Conservation (phyloP, 2,329 filamentous ascomycete species). For the Arthrobotrys musiformis region DNA sequence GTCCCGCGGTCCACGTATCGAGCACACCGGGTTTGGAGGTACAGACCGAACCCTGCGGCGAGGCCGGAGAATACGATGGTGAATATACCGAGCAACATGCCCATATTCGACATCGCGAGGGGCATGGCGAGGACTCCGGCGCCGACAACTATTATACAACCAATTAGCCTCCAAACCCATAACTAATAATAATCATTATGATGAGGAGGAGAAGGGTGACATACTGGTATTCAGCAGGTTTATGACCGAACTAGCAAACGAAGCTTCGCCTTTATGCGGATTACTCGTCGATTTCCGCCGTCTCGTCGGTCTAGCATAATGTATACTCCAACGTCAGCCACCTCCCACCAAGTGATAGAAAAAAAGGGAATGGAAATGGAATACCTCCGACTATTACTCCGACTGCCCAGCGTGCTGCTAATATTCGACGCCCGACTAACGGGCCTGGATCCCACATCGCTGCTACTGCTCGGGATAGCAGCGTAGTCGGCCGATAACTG, state of each 20-base stretch:
- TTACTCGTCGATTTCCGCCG: conserved; percentile 49
- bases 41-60: conserved; percentile 90
- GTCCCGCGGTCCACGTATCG: conserved; percentile 89
- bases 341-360: not conserved
- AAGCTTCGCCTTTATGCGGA: conserved; percentile 74
- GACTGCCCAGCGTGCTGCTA: conserved; percentile 41
- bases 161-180: not conserved
- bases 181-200: too few relatives aligned
- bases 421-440: conserved; percentile 43
- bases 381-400: conserved; percentile 51
- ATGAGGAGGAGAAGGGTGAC: too few relatives aligned
- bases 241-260: conserved; percentile 89
- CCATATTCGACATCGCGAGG: conserved; percentile 94
- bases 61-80: conserved; percentile 92
- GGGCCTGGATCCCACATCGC: conserved; percentile 30
- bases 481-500: conserved; percentile 32
- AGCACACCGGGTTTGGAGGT: conserved; percentile 91
- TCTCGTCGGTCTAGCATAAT: conserved; percentile 28
- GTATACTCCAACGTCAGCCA: conserved; percentile 21
- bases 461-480: conserved; percentile 26
- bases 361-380: not conserved
- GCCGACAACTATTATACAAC: conserved; percentile 75
- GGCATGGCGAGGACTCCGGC: conserved; percentile 96
- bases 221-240: conserved; percentile 96
- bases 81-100: conserved; percentile 82